These are phyloP conservation scores for Pichia membranifaciens DNA, from an alignment of 805 yeast genomes.

Conservation along the genomic window DNA sequence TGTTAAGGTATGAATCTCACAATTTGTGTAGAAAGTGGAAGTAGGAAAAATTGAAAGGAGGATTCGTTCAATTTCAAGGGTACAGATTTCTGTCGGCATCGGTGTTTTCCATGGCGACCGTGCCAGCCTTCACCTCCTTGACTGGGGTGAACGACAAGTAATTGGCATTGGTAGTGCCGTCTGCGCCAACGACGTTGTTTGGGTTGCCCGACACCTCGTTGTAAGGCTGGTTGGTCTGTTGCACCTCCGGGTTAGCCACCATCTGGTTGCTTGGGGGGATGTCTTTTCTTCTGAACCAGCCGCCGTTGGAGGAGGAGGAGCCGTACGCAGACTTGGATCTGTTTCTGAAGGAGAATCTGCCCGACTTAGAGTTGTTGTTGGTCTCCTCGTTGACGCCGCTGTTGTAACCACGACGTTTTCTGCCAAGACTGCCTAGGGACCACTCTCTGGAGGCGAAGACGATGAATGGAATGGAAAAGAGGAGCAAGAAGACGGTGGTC, in stretches of 20 bases:
- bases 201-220: neutral
- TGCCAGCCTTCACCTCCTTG: conserved; percentile 1
- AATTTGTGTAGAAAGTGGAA: too few relatives aligned
- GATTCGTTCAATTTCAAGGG: too few relatives aligned
- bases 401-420: too few relatives aligned
- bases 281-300: conserved; percentile 12
- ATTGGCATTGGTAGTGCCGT: neutral
- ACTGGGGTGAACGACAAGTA: conserved; percentile 9
- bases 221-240: neutral
- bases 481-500: conserved; percentile 37
- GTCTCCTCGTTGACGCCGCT: too few relatives aligned
- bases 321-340: neutral
- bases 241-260: neutral
- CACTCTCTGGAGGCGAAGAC: neutral
- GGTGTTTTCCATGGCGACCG: neutral
- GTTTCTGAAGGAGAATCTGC: neutral
- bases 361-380: neutral
- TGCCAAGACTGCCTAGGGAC: neutral
- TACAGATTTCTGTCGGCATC: too few relatives aligned
- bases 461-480: conserved; percentile 14
- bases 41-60: too few relatives aligned
- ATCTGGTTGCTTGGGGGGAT: conserved; percentile 8
- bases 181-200: neutral
- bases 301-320: conserved; percentile 1
- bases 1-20: too few relatives aligned